phyloP scores from a whole-genome alignment of 1,284 basidiomycete species.

The Trichosporon sp. region DNA sequence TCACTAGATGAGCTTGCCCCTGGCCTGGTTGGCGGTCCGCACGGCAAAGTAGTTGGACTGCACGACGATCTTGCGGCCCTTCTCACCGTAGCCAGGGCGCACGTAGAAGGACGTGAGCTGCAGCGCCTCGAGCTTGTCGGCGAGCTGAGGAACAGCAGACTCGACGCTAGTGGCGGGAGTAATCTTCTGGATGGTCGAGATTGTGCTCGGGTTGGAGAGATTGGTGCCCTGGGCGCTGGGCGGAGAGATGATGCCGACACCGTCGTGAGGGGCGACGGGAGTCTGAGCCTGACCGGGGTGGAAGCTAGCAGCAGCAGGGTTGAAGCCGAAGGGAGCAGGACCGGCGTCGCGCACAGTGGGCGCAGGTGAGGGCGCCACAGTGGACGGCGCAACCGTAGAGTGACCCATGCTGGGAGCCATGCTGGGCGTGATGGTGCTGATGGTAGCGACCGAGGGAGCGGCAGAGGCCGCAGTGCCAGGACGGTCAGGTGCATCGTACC shows the following conservation, averaged over 20 bases:
- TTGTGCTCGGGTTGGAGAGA: neutral
- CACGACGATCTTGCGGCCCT: slow-evolving; percentile 24
- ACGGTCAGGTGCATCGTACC: neutral
- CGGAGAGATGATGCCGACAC: neutral
- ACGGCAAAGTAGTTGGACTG: slow-evolving; percentile 34
- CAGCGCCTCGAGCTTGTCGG: slow-evolving; percentile 20
- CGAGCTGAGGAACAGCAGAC: slow-evolving; percentile 4
- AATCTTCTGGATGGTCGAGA: neutral
- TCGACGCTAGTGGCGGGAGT: neutral
- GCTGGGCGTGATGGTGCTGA: slow-evolving; percentile 1
- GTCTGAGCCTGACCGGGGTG: neutral
- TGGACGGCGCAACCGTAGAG: neutral
- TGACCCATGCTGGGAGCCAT: neutral
- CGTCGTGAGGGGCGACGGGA: neutral
- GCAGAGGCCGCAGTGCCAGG: neutral
- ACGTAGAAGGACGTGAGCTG: slow-evolving; percentile 31
- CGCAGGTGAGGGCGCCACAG: neutral
- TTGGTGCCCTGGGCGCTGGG: neutral
- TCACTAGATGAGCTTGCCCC: slow-evolving; percentile 37
- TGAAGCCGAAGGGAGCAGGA: neutral
- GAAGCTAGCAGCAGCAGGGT: neutral
- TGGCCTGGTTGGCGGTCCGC: slow-evolving; percentile 18
- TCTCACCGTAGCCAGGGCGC: slow-evolving; percentile 29
- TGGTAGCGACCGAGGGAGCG: neutral
- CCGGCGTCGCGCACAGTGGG: neutral